A percentile compares a stretch with the other conserved stretches of the same genome.
Evolutionary conservation across 768 basidiomycete species (phyloP).

Genomic region (Holtermannia corniformis): DNA sequence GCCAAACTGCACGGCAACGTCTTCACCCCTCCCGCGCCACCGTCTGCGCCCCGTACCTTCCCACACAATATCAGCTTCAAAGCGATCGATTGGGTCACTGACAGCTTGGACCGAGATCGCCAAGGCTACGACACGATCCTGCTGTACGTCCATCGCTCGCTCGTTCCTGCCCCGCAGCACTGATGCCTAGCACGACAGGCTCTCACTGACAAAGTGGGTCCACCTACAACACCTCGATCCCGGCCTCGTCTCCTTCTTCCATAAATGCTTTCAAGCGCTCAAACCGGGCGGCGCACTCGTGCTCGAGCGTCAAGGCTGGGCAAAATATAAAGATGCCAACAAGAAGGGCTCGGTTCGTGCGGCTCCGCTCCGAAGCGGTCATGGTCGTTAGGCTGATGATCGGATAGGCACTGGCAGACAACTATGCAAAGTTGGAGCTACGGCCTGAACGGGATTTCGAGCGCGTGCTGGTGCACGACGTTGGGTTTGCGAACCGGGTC

Average conservation of each 20-base stretch:
- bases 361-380: too few relatives aligned
- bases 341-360: neutral
- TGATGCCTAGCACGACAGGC: constrained; percentile 7
- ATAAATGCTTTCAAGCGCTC: constrained; percentile 9
- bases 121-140: constrained; percentile 20
- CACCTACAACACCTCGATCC: constrained; percentile 23
- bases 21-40: neutral
- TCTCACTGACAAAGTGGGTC: constrained; percentile 27
- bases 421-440: constrained; percentile 11
- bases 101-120: constrained; percentile 5
- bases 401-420: constrained; percentile 5
- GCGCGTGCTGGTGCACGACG: constrained; percentile 5
- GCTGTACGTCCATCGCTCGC: constrained; percentile 9
- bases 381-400: too few relatives aligned
- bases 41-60: neutral
- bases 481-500: too few relatives aligned
- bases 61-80: constrained; percentile 17
- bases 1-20: neutral
- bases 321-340: constrained; percentile 18
- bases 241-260: constrained; percentile 20
- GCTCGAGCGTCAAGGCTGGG: constrained; percentile 23
- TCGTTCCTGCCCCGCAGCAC: too few relatives aligned
- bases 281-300: constrained; percentile 15
- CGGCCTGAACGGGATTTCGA: constrained; percentile 17
- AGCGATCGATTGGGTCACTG: constrained; percentile 16